These are phyloP conservation scores for Ascochyta koolunga DNA, from an alignment of 2,329 filamentous ascomycete genomes.

Conservation along the genomic window DNA sequence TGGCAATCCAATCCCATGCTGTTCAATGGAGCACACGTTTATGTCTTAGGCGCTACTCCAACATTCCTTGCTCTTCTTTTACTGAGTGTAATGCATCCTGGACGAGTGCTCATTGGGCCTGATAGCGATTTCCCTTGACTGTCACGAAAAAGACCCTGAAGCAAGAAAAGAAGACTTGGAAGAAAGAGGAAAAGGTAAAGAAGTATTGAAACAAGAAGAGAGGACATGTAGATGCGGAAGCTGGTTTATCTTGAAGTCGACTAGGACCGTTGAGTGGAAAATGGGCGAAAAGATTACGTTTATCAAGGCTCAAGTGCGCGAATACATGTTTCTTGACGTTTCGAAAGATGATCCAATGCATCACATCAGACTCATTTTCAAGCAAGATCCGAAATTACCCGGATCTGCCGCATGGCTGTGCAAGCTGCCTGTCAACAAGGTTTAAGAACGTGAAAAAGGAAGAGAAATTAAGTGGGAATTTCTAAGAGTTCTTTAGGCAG, in stretches of 20 bases:
- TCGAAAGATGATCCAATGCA: too few relatives aligned
- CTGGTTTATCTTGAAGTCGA: not conserved
- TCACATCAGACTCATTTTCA: too few relatives aligned
- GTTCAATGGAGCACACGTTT: slow-evolving; percentile 60
- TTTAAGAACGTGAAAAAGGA: too few relatives aligned
- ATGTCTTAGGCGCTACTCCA: slow-evolving; percentile 60
- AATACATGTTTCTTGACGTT: not conserved
- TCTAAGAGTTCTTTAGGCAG: too few relatives aligned
- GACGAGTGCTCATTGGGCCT: slow-evolving; percentile 27
- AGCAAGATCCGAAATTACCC: too few relatives aligned
- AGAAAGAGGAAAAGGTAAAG: slow-evolving; percentile 20
- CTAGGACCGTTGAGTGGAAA: not conserved
- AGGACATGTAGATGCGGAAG: not conserved
- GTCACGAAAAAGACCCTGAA: slow-evolving; percentile 32
- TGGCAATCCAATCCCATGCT: slow-evolving; percentile 55
- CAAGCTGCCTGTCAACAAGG: too few relatives aligned
- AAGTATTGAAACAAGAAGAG: not conserved
- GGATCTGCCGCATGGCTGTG: too few relatives aligned
- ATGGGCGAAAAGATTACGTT: not conserved
- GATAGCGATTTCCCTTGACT: slow-evolving; percentile 31
- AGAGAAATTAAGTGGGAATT: too few relatives aligned
- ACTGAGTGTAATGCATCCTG: slow-evolving; percentile 33
- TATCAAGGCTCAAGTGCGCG: not conserved
- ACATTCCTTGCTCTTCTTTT: slow-evolving; percentile 55
- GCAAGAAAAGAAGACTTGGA: slow-evolving; percentile 26